phyloP scores from a whole-genome alignment of 257 asterid genomes.

The Fraxinus cuspidata region DNA sequence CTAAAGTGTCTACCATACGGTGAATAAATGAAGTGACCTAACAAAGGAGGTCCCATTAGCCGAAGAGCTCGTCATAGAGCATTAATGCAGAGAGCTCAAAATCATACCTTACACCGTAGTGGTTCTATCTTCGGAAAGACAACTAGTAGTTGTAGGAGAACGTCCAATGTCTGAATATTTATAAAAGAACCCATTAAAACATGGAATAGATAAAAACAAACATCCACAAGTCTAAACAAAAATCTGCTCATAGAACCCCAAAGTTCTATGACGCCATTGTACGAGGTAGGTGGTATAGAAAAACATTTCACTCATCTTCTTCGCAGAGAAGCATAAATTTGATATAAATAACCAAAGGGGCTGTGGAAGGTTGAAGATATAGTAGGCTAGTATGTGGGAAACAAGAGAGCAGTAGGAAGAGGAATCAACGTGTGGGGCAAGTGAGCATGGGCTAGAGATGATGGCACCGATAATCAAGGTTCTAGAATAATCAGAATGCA shows the following conservation, averaged over 20 bases:
- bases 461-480: not conserved
- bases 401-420: not conserved
- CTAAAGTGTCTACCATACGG: conserved; percentile 95
- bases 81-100: conserved; percentile 17
- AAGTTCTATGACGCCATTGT: not conserved
- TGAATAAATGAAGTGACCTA: conserved; percentile 93
- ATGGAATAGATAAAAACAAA: conserved; percentile 3
- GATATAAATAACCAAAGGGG: not conserved
- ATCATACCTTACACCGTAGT: conserved; percentile 79
- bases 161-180: conserved; percentile 45
- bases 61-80: not conserved
- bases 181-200: conserved; percentile 12
- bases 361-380: not conserved
- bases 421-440: not conserved
- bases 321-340: not conserved
- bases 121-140: conserved; percentile 79
- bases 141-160: conserved; percentile 77
- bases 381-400: not conserved
- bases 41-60: conserved; percentile 30
- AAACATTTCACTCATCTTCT: not conserved
- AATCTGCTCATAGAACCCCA: not conserved
- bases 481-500: not conserved
- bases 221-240: not conserved
- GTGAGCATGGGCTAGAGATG: not conserved
- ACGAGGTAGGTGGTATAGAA: not conserved